Base-by-base conservation (phyloP, 176 grass and related monocot genomes). In the Carex littledalei region DNA sequence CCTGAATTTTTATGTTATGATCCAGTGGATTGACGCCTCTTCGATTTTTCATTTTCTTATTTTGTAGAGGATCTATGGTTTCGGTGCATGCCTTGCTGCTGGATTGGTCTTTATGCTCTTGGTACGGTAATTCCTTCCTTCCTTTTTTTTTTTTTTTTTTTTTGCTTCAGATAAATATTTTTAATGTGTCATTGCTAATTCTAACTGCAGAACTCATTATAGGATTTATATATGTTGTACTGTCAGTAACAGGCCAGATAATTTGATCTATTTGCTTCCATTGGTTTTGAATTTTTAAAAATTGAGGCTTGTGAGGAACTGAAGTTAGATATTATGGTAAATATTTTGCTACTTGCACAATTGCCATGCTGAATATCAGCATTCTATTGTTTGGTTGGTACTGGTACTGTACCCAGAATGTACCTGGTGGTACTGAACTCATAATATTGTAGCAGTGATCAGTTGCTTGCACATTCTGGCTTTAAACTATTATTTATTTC, bases 91-190 rank as follows among this genome's bases (percentile, higher is more conserved):
- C 78, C 84, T 98, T 64, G 88, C 87, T 80, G 72, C 81, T 53
- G 95, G 91, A 67, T 87, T 95, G 52, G 91, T 86, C n/a, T 87
- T 93, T 49, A 95, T 98, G 96, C 84, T 95, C 63, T 64, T 98
- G 96, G 96, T 98, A 95, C 17, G 26, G 29, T 8, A 57, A n/a
- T 60, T 53, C 50, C 10, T 71, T 84, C 18, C 12, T 8, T 61
- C 80, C 6, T 13, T 74, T 1, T 32, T 35, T 21, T 18, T 26
- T 21, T 18, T 26, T 58, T 18, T 7, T 2, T 26, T 63, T 7
- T 18, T 0, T 18, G 45, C 45, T 39, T 17, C 1, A 43, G 8
- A 16, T 29, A 73, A 56, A 7, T 20, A n/a, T 31, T 29, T 83
- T 67, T 54, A 16, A 8, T 17, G 14, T 63, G 29, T 8, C 14